Evolutionary conservation across 768 basidiomycete species (phyloP), one percentile per base, ranked within the genome.

Genomic region (Serpula lacrymans): DNA sequence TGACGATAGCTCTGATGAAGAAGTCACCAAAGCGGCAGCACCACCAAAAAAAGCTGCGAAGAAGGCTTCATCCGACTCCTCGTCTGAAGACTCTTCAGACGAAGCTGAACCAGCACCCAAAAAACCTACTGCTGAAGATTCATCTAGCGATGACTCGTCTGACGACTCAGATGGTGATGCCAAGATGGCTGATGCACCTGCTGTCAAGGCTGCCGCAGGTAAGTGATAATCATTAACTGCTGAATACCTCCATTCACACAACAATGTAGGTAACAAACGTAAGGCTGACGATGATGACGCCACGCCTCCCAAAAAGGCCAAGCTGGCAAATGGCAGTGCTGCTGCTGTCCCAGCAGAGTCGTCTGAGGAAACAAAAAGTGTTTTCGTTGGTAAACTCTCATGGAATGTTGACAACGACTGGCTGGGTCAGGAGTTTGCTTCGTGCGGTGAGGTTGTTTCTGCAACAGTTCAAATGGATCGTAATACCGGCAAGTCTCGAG

Each of bases 361-460:
- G 32, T 55, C 65, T 1, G 28, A 21, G 8, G 74, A 80, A 42
- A 69, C 71, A 12, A 82, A 72, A 54, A 82, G 85, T 27, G 76
- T 97, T 52, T 98, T 94, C 57, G 91, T 99, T 50, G 95, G 95
- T 40, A 77, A 78, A 43, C 76, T 99, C 32, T 94, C 91, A 10
- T 99, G 94, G 94, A 89, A 88, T 60, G 86, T 98, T 47, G 95
- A 97, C 70, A 87, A 90, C 59, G 95, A 97, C 64, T 88, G 91
- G 75, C 82, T 98, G 47, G 80, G 84, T 35, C 76, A 83, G 61
- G 95, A 97, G 63, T 97, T 99, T 50, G 80, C 84, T 23, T 71
- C 75, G 39, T 93, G 83, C 53, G 96, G 96, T 37, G 88, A 94
- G 67, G 79, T 99, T 53, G 77, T 81, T 46, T 81, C 80, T n/a